phyloP scores from a whole-genome alignment of 1,284 basidiomycete genomes.

The Sparassis latifolia region DNA sequence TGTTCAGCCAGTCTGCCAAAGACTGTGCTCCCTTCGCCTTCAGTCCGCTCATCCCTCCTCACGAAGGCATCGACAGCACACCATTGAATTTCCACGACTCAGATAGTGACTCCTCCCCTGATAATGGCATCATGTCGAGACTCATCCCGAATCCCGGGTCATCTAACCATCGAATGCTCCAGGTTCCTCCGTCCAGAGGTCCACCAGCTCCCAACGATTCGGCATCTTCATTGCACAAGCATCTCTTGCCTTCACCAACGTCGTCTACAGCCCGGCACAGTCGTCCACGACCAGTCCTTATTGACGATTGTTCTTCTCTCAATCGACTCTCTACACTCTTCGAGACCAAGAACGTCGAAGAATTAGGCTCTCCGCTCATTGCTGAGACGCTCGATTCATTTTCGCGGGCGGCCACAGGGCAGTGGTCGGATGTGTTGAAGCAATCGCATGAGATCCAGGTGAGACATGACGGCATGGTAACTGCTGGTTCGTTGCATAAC shows the following conservation, averaged over 20 bases:
- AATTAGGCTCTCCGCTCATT: slow-evolving; percentile 26
- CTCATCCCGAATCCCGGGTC: slow-evolving; percentile 14
- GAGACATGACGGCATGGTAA: slow-evolving; percentile 51
- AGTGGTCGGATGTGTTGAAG: slow-evolving; percentile 30
- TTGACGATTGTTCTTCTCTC: slow-evolving; percentile 35
- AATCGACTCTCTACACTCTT: slow-evolving; percentile 34
- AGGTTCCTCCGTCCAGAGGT: slow-evolving; percentile 38
- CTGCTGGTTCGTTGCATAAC: slow-evolving; percentile 61
- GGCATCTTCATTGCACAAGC: slow-evolving; percentile 36
- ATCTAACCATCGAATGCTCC: slow-evolving; percentile 29
- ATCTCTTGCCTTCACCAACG: slow-evolving; percentile 29
- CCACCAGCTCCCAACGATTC: slow-evolving; percentile 19
- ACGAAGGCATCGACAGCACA: slow-evolving; percentile 16
- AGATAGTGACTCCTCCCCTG: slow-evolving; percentile 12
- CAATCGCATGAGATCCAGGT: slow-evolving; percentile 42
- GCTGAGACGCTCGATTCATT: slow-evolving; percentile 18
- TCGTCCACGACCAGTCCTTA: slow-evolving; percentile 30
- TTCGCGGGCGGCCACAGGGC: slow-evolving; percentile 4
- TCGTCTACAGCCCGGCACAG: slow-evolving; percentile 16
- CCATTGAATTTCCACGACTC: slow-evolving; percentile 4
- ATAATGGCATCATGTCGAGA: slow-evolving; percentile 3
- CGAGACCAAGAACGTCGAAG: slow-evolving; percentile 31
- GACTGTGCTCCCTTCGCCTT: slow-evolving; percentile 3
- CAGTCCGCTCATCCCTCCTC: slow-evolving; percentile 18
- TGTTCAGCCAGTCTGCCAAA: not conserved